These are phyloP conservation scores for Neopestalotiopsis rosae DNA, from an alignment of 2,329 filamentous ascomycete species.

Conservation along the genomic window DNA sequence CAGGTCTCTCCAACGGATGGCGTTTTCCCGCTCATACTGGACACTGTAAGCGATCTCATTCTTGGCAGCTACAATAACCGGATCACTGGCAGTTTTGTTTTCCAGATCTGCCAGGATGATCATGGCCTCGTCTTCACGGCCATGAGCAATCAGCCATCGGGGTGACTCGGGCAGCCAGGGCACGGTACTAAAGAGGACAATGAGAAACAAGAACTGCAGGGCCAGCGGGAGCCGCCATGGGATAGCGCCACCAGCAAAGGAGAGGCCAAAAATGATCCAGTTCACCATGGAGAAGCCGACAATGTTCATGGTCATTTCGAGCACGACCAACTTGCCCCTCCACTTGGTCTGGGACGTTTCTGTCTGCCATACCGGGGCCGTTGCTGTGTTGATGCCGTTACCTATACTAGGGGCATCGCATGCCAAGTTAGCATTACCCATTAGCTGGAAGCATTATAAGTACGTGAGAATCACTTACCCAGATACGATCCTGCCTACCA, in stretches of 20 bases:
- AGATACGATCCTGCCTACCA: slow-evolving; percentile 23
- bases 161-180: slow-evolving; percentile 35
- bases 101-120: slow-evolving; percentile 32
- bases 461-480: not conserved
- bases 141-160: slow-evolving; percentile 35
- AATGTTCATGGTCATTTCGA: slow-evolving; percentile 36
- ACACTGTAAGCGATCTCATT: slow-evolving; percentile 33
- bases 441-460: not conserved
- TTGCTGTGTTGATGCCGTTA: slow-evolving; percentile 28
- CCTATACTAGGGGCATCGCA: slow-evolving; percentile 11
- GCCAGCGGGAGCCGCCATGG: slow-evolving; percentile 46
- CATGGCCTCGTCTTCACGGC: slow-evolving; percentile 31
- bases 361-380: slow-evolving; percentile 24
- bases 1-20: slow-evolving; percentile 21
- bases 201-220: slow-evolving; percentile 41
- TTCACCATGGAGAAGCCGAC: slow-evolving; percentile 42
- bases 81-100: slow-evolving; percentile 23
- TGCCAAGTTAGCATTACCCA: not conserved
- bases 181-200: slow-evolving; percentile 30
- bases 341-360: slow-evolving; percentile 28
- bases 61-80: slow-evolving; percentile 27
- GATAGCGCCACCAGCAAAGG: slow-evolving; percentile 33
- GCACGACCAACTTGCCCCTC: slow-evolving; percentile 30
- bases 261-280: slow-evolving; percentile 37
- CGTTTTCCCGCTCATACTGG: slow-evolving; percentile 31